Conservation (phyloP, 441 rosid genomes). For the Macaranga tanarius region DNA sequence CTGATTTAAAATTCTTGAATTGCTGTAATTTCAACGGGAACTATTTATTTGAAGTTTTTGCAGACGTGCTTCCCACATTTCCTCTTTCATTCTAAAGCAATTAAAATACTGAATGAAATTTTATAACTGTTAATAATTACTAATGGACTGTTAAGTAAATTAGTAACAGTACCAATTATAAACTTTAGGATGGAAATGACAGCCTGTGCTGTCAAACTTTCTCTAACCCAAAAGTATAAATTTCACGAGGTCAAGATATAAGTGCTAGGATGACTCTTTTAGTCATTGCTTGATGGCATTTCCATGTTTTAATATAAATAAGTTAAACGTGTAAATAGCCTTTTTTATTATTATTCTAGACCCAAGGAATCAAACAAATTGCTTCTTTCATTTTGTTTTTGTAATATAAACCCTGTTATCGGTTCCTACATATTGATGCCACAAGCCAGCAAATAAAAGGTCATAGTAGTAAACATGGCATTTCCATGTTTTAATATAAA, state of each 20-base stretch:
- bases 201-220: background rate
- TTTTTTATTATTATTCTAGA: background rate
- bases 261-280: background rate
- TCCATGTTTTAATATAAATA: background rate
- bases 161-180: background rate
- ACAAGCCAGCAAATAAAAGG: background rate
- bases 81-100: constrained; percentile 1
- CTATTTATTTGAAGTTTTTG: background rate
- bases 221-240: background rate
- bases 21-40: background rate
- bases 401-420: background rate
- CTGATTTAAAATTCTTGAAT: background rate
- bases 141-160: background rate
- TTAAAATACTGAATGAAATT: background rate
- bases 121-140: background rate
- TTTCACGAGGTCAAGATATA: background rate
- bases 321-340: background rate
- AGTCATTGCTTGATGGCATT: background rate
- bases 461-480: background rate
- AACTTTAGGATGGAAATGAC: background rate
- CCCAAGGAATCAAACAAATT: background rate
- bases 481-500: background rate
- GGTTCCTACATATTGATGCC: background rate
- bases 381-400: background rate
- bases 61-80: background rate